Conservation (phyloP, 805 yeast genomes). For the Spathaspora arborariae region DNA sequence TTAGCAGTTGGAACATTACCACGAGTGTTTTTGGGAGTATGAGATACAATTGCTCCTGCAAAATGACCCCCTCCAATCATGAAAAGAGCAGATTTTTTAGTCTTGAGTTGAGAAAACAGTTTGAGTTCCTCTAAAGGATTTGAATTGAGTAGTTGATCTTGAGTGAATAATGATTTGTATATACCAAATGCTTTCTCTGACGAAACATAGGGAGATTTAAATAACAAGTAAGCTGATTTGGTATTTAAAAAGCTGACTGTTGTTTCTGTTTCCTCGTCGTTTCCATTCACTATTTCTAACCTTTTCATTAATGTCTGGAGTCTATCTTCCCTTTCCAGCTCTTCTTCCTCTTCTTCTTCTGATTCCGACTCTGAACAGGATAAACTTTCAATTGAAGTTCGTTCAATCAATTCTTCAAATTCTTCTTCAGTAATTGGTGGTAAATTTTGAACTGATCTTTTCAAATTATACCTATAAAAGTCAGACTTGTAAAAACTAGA, state of each 20-base stretch:
- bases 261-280: conserved; percentile 27
- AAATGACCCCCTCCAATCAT: conserved; percentile 99
- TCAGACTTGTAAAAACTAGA: conserved; percentile 53
- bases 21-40: conserved; percentile 51
- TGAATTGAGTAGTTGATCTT: conserved; percentile 26
- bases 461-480: conserved; percentile 55
- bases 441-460: conserved; percentile 46
- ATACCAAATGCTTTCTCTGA: conserved; percentile 54
- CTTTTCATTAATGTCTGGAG: conserved; percentile 18
- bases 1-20: conserved; percentile 48
- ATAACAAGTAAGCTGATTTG: conserved; percentile 64
- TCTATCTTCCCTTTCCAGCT: conserved; percentile 14
- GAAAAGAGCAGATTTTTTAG: conserved; percentile 65
- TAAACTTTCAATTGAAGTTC: conserved; percentile 49
- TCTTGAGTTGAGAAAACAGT: conserved; percentile 10
- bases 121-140: conserved; percentile 51
- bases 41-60: conserved; percentile 90
- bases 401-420: conserved; percentile 53
- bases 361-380: conserved; percentile 49
- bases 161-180: conserved; percentile 60
- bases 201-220: conserved; percentile 43
- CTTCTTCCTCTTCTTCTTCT: conserved; percentile 18
- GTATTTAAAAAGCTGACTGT: conserved; percentile 56
- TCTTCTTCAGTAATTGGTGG: conserved; percentile 49
- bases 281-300: conserved; percentile 8